Base-by-base conservation (phyloP, 345 rosid species). In the Leavenworthia alabamica region DNA sequence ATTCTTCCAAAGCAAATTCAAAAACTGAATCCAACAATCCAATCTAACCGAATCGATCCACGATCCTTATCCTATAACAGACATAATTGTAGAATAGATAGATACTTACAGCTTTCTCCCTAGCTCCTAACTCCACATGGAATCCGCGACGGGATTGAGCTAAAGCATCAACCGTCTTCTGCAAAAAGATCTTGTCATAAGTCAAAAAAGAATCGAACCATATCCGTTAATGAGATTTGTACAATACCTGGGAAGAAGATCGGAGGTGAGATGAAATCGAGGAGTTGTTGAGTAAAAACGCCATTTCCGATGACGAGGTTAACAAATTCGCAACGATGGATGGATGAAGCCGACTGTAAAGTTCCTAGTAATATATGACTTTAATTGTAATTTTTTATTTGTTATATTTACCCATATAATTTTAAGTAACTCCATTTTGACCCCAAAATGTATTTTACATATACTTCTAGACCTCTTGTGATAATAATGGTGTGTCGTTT, bases 81-180 rank as follows among this genome's bases (percentile, higher is more conserved):
- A 43, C 44, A 56, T 46, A 39, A 13, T 8, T 28, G 20, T 33
- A 35, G 45, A 1, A 5, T 33, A 35, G 45, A 1, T 4, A 19
- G 32, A 62, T 20, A 59, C 94, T 79, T 63, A 93, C 99, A 75
- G 96, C 88, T 85, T 85, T 80, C 78, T 89, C 99, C 12, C 99
- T 94, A 67, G 86, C 74, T 14, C 97, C 99, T 0, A 74, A 84
- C 40, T 83, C 89, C 29, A 87, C 84, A 58, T 89, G 97, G 56
- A 77, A 73, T 9, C 84, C 86, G 3, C 99, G 94, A 33, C 80
- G 82, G n/a, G 80, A 22, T 22, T 74, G 63, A 33, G 80, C 68
- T 19, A 81, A 26, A 2, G 77, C 72, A 55, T 55, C 82, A 56
- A 73, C 77, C n/a, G 62, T 53, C 67, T 75, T 75, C 92, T 76